Evolutionary conservation across 163 green algal genomes (phyloP), one percentile per base, ranked within the genome.

Genomic region (Smithsoniella earleae): DNA sequence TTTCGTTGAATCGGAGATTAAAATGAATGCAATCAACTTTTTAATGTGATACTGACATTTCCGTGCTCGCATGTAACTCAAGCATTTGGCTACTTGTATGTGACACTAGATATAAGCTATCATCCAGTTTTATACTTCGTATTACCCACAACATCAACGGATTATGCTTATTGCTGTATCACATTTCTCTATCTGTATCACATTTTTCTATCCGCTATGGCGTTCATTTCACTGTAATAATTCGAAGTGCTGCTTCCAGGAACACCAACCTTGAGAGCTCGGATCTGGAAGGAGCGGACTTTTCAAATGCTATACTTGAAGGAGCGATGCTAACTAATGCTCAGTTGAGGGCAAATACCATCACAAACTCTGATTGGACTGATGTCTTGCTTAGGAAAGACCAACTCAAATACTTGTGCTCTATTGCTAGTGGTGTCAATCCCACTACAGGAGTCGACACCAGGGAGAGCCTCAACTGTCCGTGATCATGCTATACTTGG

Each of bases 371-470:
- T 0, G 77, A 82, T 43, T 82, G 75, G 84, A 92, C 86, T 3
- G 89, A 95, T 46, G 86, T 89, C 3, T 52, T 89, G 43, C 55
- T 94, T 8, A 69, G 89, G 27, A 90, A 88, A 54, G 83, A 95
- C 74, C 46, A 87, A 27, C 79, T 86, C 62, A 81, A 83, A 58
- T 66, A 80, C 37, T 79, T 96, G 25, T 96, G 91, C 83, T 69
- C 76, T 3, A 89, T 86, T 25, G 90, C 90, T 0, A 81, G 75
- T 13, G 90, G 90, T 13, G 87, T 80, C 31, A 96, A 96, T 79
- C 85, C 89, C 13, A 82, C 40, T 28, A 96, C 90, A 3, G 89
- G 90, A 2, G 85, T 91, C 22, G 80, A 87, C 75, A 96, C 89
- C 0, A 76, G 79, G 1, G 89, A 96, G 63, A 88, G 76, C 73